phyloP scores from a whole-genome alignment of 176 grass and related monocot species.

The Luzula sylvatica region DNA sequence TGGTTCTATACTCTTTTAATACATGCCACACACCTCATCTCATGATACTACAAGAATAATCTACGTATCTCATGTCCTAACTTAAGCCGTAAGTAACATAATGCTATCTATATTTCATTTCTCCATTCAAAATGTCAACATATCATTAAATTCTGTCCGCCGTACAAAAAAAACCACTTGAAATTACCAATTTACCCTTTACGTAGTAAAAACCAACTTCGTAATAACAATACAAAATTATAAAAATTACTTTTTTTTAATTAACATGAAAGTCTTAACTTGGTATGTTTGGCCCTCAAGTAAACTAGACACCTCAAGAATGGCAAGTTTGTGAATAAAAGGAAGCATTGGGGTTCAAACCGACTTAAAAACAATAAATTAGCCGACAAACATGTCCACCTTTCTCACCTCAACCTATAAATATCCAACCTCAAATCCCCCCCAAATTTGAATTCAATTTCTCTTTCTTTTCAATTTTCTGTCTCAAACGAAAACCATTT shows the following conservation, averaged over 20 bases:
- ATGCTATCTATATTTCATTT: background rate
- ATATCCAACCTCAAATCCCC: background rate
- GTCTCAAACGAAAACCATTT: background rate
- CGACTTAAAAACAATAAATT: slow-evolving; percentile 14
- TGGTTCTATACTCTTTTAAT: no score
- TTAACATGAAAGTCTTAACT: no score
- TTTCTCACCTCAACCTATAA: slow-evolving; percentile 20
- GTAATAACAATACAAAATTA: no score
- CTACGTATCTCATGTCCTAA: background rate
- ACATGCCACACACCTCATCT: slow-evolving; percentile 1
- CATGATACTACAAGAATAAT: background rate
- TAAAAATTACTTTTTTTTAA: no score
- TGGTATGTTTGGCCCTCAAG: no score
- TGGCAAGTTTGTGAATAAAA: background rate
- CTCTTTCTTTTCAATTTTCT: slow-evolving; percentile 11
- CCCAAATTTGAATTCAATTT: background rate
- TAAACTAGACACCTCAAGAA: background rate
- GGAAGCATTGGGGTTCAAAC: background rate
- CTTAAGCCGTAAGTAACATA: slow-evolving; percentile 18
- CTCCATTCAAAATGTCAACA: slow-evolving; percentile 9
- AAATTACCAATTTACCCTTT: background rate
- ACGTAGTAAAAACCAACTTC: no score
- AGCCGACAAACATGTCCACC: slow-evolving; percentile 19
- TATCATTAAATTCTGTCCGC: background rate
- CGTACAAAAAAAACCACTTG: background rate